A percentile compares a stretch with the other conserved stretches of the same genome.
Evolutionary conservation across 1,139 yeast species (phyloP).

Genomic region (Petasospora fabianii): DNA sequence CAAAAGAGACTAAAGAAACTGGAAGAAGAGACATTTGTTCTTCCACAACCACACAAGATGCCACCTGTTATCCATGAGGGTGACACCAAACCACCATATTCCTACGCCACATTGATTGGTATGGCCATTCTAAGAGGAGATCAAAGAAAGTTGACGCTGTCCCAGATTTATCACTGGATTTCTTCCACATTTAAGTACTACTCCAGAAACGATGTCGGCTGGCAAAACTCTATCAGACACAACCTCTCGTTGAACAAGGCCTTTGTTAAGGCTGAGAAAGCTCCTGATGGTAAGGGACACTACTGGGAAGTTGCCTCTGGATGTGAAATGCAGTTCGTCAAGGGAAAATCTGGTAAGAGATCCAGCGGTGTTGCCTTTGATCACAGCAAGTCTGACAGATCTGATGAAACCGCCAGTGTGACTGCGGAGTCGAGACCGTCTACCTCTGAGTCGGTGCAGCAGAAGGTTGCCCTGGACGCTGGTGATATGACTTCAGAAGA

Average conservation of each 20-base stretch:
- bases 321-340: conserved; percentile 76
- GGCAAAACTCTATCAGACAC: conserved; percentile 92
- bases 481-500: conserved; percentile 25
- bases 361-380: conserved; percentile 15
- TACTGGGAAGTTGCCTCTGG: conserved; percentile 92
- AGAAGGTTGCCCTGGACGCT: conserved; percentile 5
- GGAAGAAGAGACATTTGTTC: conserved; percentile 14
- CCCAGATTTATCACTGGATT: conserved; percentile 93
- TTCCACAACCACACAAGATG: conserved; percentile 26
- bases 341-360: conserved; percentile 50
- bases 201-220: conserved; percentile 82
- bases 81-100: conserved; percentile 75
- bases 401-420: neutral
- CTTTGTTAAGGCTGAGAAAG: conserved; percentile 84
- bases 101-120: conserved; percentile 92
- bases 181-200: conserved; percentile 83
- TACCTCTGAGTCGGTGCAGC: neutral
- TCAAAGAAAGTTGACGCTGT: conserved; percentile 72
- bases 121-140: conserved; percentile 89
- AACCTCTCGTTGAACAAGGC: conserved; percentile 83
- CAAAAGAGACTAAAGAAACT: conserved; percentile 8
- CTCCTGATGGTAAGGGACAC: conserved; percentile 95
- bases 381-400: conserved; percentile 2
- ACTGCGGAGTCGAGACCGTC: no score
- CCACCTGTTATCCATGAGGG: conserved; percentile 25